These are phyloP conservation scores for Trametes meyenii DNA, from an alignment of 768 basidiomycete species.

Conservation along the genomic window DNA sequence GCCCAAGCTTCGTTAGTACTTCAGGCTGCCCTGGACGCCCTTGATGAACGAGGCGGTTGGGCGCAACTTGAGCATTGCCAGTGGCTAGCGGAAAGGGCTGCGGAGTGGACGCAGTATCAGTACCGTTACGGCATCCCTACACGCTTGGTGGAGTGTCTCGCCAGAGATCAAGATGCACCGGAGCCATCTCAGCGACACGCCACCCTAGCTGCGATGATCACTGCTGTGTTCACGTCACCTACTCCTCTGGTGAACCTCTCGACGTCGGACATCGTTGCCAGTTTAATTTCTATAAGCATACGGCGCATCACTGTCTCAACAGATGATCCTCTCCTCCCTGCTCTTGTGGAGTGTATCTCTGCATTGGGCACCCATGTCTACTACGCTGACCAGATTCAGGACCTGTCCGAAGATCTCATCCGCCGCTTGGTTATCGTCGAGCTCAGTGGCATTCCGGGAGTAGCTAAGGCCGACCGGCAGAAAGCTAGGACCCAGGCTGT, in stretches of 20 bases:
- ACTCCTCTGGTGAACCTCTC: constrained; percentile 87
- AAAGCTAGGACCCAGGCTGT: constrained; percentile 64
- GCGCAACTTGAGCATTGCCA: constrained; percentile 66
- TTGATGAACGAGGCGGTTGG: constrained; percentile 70
- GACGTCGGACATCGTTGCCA: constrained; percentile 85
- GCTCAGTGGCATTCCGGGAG: constrained; percentile 55
- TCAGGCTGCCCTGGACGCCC: constrained; percentile 69
- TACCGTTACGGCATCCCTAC: constrained; percentile 91
- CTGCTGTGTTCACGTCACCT: constrained; percentile 78
- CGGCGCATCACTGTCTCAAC: constrained; percentile 66
- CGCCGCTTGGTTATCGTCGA: constrained; percentile 74
- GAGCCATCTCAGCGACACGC: constrained; percentile 53
- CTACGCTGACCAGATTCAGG: constrained; percentile 95
- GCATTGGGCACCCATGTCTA: constrained; percentile 91
- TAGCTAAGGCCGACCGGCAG: constrained; percentile 41
- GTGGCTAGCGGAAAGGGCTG: constrained; percentile 77
- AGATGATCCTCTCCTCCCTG: constrained; percentile 64
- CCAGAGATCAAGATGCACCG: constrained; percentile 58
- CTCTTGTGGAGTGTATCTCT: constrained; percentile 74
- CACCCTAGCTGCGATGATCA: constrained; percentile 77
- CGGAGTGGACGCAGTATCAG: constrained; percentile 92
- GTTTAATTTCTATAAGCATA: constrained; percentile 71
- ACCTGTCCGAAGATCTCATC: constrained; percentile 83
- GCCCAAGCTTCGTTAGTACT: constrained; percentile 73
- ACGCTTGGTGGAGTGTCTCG: constrained; percentile 76